Percentiles rank a stretch among this genome's conserved stretches.
phyloP scores from a whole-genome alignment of 176 grass and related monocot genomes.

The Musa itinerans region DNA sequence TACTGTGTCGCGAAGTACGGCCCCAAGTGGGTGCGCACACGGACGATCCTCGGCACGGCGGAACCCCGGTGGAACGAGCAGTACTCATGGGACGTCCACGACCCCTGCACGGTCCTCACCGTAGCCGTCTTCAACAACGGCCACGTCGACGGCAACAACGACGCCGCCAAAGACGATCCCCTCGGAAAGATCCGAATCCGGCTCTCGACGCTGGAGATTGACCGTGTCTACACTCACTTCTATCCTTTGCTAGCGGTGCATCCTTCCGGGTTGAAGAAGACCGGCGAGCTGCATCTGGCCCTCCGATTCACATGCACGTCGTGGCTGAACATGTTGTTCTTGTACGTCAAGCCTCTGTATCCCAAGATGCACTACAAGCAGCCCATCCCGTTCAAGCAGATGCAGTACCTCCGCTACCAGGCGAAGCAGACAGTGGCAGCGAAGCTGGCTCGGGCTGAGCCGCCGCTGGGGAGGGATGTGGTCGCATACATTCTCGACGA shows the following conservation, averaged over 20 bases:
- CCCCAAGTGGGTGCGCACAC: constrained; percentile 19
- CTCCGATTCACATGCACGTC: constrained; percentile 28
- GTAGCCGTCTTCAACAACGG: constrained; percentile 34
- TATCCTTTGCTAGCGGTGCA: constrained; percentile 2
- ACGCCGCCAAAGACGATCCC: not conserved
- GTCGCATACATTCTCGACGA: constrained; percentile 8
- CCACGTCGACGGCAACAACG: constrained; percentile 7
- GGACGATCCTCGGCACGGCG: constrained; percentile 16
- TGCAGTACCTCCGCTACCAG: not conserved
- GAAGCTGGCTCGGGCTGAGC: constrained; percentile 9
- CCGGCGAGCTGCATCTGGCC: constrained; percentile 33
- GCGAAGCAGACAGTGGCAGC: constrained; percentile 3
- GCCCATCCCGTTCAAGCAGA: constrained; percentile 7
- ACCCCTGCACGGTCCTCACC: constrained; percentile 40
- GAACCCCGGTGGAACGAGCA: constrained; percentile 36
- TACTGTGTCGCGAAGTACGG: constrained; percentile 28
- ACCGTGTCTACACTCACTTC: constrained; percentile 12
- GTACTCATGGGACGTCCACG: constrained; percentile 37
- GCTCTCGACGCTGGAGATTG: constrained; percentile 26
- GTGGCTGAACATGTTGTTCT: constrained; percentile 2
- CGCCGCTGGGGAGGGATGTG: constrained; percentile 10
- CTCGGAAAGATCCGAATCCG: constrained; percentile 31
- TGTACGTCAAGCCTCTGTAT: constrained; percentile 17
- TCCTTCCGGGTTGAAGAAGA: constrained; percentile 6
- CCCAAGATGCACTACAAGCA: constrained; percentile 23